A percentile compares a stretch with the other conserved stretches of the same genome.
Evolutionary conservation across 768 basidiomycete species (phyloP).

Genomic region (Gautieria morchelliformis): DNA sequence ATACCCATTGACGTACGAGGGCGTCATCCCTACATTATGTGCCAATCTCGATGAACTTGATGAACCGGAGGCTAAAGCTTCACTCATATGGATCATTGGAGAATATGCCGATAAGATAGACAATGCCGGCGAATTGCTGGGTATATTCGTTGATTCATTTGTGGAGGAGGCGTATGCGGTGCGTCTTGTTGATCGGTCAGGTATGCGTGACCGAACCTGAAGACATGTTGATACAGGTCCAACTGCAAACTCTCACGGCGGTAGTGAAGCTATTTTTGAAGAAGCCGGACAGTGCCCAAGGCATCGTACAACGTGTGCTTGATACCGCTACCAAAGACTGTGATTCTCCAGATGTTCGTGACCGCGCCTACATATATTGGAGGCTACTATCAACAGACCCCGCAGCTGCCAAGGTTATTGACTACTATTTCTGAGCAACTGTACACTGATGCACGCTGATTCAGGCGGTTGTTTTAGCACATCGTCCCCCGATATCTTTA

Average conservation of each 20-base stretch:
- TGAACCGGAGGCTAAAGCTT: conserved; percentile 96
- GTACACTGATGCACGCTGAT: not conserved
- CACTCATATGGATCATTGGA: conserved; percentile 98
- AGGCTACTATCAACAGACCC: conserved; percentile 89
- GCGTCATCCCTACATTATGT: conserved; percentile 90
- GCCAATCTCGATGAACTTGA: conserved; percentile 93
- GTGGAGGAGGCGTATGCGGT: conserved; percentile 90
- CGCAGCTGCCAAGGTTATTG: conserved; percentile 77
- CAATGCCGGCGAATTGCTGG: conserved; percentile 88
- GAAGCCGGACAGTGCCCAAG: conserved; percentile 90
- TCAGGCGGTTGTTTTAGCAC: conserved; percentile 79
- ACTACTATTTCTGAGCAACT: conserved; percentile 1
- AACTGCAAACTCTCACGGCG: conserved; percentile 80
- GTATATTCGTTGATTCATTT: conserved; percentile 86
- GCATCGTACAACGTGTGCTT: conserved; percentile 82
- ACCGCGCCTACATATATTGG: conserved; percentile 98
- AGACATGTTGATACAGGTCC: conserved; percentile 23
- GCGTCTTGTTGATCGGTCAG: conserved; percentile 16
- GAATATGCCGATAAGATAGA: conserved; percentile 97
- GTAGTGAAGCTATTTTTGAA: conserved; percentile 95
- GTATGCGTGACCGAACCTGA: no score
- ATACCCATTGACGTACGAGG: conserved; percentile 94
- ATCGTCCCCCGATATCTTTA: conserved; percentile 87
- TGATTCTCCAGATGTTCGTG: conserved; percentile 93
- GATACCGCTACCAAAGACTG: conserved; percentile 95